A percentile compares a stretch with the other conserved stretches of the same genome.
phyloP scores from a whole-genome alignment of 768 basidiomycete species.

The Tulasnella sp. region DNA sequence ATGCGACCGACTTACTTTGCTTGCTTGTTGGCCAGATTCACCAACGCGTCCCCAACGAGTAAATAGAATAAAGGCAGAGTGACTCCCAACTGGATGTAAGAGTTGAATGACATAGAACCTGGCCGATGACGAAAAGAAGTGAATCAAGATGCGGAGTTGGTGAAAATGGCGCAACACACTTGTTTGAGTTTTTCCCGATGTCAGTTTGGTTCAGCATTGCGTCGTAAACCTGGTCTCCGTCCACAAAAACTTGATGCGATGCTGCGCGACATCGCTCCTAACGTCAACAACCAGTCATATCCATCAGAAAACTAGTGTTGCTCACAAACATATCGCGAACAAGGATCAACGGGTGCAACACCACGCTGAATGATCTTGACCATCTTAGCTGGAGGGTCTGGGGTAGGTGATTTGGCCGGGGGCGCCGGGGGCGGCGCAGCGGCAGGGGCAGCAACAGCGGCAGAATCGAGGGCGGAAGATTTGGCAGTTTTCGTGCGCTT shows the following conservation, averaged over 20 bases:
- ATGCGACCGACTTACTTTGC: slow-evolving; percentile 30
- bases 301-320: neutral
- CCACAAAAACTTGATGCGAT: slow-evolving; percentile 18
- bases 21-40: slow-evolving; percentile 38
- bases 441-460: neutral
- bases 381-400: slow-evolving; percentile 15
- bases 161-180: neutral
- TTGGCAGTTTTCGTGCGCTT: slow-evolving; percentile 8
- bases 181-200: slow-evolving; percentile 17
- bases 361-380: slow-evolving; percentile 18
- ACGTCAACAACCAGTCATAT: neutral
- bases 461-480: neutral
- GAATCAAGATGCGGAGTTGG: neutral
- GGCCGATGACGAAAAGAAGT: neutral
- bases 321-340: slow-evolving; percentile 16
- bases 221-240: slow-evolving; percentile 17
- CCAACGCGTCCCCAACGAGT: slow-evolving; percentile 35
- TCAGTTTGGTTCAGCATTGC: slow-evolving; percentile 20
- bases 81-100: slow-evolving; percentile 15
- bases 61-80: neutral
- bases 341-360: slow-evolving; percentile 18
- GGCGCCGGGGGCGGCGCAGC: neutral
- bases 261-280: neutral
- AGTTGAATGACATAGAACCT: slow-evolving; percentile 20
- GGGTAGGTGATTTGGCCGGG: neutral